These are phyloP conservation scores for Phytopythium helicoides DNA, from an alignment of 352 stramenopile species.

Conservation along the genomic window DNA sequence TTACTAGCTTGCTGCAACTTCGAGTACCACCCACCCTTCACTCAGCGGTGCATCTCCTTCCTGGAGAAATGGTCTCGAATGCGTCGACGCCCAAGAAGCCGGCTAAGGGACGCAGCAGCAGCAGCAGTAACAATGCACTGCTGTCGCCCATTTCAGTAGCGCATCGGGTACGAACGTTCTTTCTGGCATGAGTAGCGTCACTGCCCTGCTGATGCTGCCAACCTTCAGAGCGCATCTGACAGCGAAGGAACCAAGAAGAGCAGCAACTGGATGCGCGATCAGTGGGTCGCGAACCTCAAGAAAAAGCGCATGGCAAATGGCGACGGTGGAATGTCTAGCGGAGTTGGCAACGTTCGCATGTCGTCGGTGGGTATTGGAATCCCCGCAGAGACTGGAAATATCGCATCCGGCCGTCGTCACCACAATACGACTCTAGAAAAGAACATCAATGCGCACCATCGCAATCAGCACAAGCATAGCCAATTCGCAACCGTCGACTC, in stretches of 20 bases:
- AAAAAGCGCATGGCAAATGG: conserved; percentile 59
- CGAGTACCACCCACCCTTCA: no score
- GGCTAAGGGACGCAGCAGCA: conserved; percentile 15
- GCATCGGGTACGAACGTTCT: conserved; percentile 30
- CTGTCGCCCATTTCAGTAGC: conserved; percentile 52
- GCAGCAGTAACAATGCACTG: conserved; percentile 22
- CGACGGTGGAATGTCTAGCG: conserved; percentile 10
- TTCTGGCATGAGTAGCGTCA: neutral
- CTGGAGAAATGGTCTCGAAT: conserved; percentile 24
- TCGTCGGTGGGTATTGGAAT: neutral
- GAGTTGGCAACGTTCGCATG: conserved; percentile 4
- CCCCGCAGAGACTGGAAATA: neutral
- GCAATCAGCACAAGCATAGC: conserved; percentile 25
- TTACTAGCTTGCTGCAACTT: no score
- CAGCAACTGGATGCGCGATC: conserved; percentile 70
- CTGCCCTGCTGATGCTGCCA: conserved; percentile 13
- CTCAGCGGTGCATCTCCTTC: no score
- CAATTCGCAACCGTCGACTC: conserved; percentile 23
- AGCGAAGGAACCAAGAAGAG: conserved; percentile 19
- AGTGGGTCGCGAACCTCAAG: conserved; percentile 85
- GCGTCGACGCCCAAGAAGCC: conserved; percentile 24
- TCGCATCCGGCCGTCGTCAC: neutral
- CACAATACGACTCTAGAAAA: conserved; percentile 23
- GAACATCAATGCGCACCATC: conserved; percentile 29
- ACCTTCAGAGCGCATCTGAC: conserved; percentile 25